Evolutionary conservation across 2,329 filamentous ascomycete species (phyloP), one percentile per base, ranked within the genome.

Genomic region (Ophiocordyceps camponoti-floridani): DNA sequence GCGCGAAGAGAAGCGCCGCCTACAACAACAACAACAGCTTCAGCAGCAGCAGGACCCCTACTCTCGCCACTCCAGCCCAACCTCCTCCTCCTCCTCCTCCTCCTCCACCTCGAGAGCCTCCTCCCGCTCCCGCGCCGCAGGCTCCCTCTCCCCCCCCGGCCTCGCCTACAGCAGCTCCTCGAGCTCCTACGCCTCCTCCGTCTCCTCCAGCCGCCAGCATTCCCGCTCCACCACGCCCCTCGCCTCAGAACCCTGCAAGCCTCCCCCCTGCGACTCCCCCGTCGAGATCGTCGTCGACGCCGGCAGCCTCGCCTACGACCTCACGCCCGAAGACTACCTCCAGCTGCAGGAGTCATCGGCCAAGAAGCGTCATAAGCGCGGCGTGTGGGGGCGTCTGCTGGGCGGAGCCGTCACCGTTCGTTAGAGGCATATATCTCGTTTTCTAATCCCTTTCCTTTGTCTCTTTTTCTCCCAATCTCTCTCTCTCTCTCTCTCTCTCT

Each of bases 321-420:
- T 75, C 51, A 67, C 65, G 48, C 53, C 61, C 31, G 70, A 75
- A 26, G 67, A 75, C 47, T 64, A 74, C 47, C 64, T 66, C 48
- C 64, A 67, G 46, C 55, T 72, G 41, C 67, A 73, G 48, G 65
- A 72, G 43, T 63, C 59, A 38, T 57, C 60, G 41, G 55, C 54
- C 47, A 70, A 67, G 58, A 72, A 72, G 62, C 67, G 70, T 44
- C 64, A 64, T 47, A 63, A 66, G 43, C 64, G 69, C 37, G 68
- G 71, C 49, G 65, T 75, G 61, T 70, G 71, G 58, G 68, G 67
- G 31, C 69, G 72, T 40, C 64, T 75, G 47, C 70, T 75, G 47
- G 68, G 69, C 41, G 64, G 62, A 43, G 58, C 62, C 44, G 62
- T 66, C 46, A 49, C 60, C 27, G 60, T 62, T 47, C 62, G 65